A percentile compares a stretch with the other conserved stretches of the same genome.
Evolutionary conservation across 2,329 filamentous ascomycete species (phyloP).

Genomic region (Trematosphaeria pertusa): DNA sequence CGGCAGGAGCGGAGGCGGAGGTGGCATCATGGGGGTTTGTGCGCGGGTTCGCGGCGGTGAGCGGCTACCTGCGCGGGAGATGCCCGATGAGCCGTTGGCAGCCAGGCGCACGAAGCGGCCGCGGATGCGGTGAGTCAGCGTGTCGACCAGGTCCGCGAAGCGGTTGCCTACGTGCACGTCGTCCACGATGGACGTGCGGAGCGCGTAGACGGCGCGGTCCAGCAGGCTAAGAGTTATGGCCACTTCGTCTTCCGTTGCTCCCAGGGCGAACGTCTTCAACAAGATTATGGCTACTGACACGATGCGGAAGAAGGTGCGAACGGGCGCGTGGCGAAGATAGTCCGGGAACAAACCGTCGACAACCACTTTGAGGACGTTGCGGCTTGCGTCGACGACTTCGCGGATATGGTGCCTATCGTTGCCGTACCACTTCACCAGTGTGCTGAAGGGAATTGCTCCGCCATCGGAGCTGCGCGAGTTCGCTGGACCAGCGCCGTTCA

Average conservation of each 20-base stretch:
- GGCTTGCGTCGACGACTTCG: constrained; percentile 77
- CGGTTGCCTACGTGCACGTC: constrained; percentile 85
- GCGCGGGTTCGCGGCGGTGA: constrained; percentile 29
- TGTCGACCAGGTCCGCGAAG: constrained; percentile 83
- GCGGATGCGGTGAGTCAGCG: constrained; percentile 74
- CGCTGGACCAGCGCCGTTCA: constrained; percentile 29
- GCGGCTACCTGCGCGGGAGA: constrained; percentile 45
- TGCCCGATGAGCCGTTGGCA: constrained; percentile 52
- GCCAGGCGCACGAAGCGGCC: constrained; percentile 71
- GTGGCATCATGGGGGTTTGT: constrained; percentile 43
- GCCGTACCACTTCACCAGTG: constrained; percentile 59
- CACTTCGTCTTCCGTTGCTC: constrained; percentile 79
- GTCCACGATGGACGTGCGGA: constrained; percentile 81
- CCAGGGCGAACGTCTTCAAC: constrained; percentile 82
- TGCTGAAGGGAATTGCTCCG: constrained; percentile 53
- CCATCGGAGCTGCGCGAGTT: constrained; percentile 35
- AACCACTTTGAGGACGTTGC: constrained; percentile 77
- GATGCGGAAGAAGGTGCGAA: constrained; percentile 85
- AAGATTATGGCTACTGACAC: constrained; percentile 86
- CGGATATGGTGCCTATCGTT: constrained; percentile 68
- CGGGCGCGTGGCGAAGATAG: constrained; percentile 82
- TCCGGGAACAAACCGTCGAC: constrained; percentile 78
- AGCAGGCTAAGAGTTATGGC: constrained; percentile 77
- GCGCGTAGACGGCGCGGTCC: constrained; percentile 74
- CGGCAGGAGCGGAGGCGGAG: constrained; percentile 29